Conservation (phyloP, 805 yeast genomes). For the Blastobotrys peoriensis region DNA sequence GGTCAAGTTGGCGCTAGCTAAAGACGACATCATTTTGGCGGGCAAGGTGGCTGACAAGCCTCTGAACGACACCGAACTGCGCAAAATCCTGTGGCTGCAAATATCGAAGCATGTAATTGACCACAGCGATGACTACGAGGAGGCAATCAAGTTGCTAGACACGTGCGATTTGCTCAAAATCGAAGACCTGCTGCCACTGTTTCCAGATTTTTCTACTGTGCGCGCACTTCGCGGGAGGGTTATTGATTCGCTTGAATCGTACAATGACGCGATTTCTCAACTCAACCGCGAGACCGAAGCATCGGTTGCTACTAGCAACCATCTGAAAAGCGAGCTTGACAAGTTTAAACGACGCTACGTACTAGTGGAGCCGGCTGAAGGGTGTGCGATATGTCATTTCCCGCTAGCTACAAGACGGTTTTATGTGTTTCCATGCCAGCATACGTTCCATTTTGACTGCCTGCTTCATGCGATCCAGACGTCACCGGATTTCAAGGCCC, state of each 20-base stretch:
- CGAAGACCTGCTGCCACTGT: conserved; percentile 75
- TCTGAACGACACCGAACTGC: conserved; percentile 41
- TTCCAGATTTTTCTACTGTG: conserved; percentile 78
- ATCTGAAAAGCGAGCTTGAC: conserved; percentile 55
- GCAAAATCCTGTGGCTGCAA: conserved; percentile 69
- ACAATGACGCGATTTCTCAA: conserved; percentile 59
- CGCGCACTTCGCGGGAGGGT: conserved; percentile 81
- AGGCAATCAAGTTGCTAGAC: conserved; percentile 26
- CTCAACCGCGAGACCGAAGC: conserved; percentile 71
- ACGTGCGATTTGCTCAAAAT: conserved; percentile 41
- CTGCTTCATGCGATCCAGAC: conserved; percentile 53
- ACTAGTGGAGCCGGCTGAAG: conserved; percentile 73
- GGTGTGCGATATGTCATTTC: conserved; percentile 67
- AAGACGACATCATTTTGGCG: conserved; percentile 54
- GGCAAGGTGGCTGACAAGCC: conserved; percentile 51
- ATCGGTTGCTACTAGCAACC: conserved; percentile 53
- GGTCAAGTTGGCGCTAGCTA: conserved; percentile 60
- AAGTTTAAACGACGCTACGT: conserved; percentile 48
- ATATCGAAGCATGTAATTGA: conserved; percentile 48
- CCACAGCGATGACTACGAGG: conserved; percentile 25
- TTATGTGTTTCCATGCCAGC: conserved; percentile 82
- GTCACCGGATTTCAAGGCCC: conserved; percentile 61
- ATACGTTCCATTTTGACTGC: conserved; percentile 86
- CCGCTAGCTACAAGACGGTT: conserved; percentile 69
- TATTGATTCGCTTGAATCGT: conserved; percentile 67